These are phyloP conservation scores for Cyclostephanos tholiformis DNA, from an alignment of 108 stramenopile species.

Conservation along the genomic window DNA sequence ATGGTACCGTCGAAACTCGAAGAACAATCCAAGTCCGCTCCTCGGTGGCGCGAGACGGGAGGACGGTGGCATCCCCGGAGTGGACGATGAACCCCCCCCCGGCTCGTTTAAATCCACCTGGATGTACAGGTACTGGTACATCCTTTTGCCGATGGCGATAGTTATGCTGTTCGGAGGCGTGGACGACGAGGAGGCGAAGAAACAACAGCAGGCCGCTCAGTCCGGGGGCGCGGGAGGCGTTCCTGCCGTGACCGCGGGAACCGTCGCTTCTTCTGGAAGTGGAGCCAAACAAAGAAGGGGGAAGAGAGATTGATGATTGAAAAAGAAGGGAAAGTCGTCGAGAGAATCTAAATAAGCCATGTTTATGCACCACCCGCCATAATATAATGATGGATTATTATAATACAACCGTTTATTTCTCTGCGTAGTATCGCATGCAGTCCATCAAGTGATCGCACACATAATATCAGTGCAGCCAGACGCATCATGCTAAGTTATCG, in stretches of 20 bases:
- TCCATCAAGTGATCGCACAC: no score
- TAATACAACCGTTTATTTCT: no score
- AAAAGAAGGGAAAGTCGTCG: neutral
- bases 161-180: conserved; percentile 50
- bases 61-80: conserved; percentile 17
- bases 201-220: conserved; percentile 1
- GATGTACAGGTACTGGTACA: conserved; percentile 80
- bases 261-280: conserved; percentile 31
- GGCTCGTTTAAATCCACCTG: conserved; percentile 48
- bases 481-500: no score
- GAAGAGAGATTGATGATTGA: conserved; percentile 31
- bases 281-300: conserved; percentile 39
- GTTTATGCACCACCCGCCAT: neutral
- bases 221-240: conserved; percentile 12
- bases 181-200: conserved; percentile 26
- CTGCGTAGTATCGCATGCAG: no score
- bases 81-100: conserved; percentile 34
- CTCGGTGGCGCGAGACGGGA: conserved; percentile 10
- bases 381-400: neutral
- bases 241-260: conserved; percentile 1
- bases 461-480: no score
- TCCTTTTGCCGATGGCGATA: conserved; percentile 68
- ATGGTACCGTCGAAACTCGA: conserved; percentile 51
- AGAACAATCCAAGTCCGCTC: conserved; percentile 42
- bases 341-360: neutral